Conservation (phyloP, 768 basidiomycete species). For the Hydnum rufescens region DNA sequence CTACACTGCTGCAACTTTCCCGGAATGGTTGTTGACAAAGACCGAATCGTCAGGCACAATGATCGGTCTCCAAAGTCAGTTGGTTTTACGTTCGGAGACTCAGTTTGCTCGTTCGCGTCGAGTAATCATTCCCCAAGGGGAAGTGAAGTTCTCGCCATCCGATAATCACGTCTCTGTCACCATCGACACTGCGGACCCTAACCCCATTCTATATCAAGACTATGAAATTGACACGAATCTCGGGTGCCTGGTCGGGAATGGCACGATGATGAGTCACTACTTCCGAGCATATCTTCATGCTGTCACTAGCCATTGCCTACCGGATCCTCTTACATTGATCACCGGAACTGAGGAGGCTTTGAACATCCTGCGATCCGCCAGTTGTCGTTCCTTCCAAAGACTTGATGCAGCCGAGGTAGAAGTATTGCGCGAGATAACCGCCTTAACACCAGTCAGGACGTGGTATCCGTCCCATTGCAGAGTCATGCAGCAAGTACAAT, state of each 20-base stretch:
- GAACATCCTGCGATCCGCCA: slow-evolving; percentile 21
- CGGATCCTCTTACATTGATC: slow-evolving; percentile 26
- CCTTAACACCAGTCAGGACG: not conserved
- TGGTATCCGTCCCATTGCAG: not conserved
- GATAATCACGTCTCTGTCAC: slow-evolving; percentile 13
- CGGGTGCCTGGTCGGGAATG: slow-evolving; percentile 16
- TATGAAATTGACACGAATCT: slow-evolving; percentile 18
- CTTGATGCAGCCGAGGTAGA: not conserved
- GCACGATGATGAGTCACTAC: slow-evolving; percentile 17
- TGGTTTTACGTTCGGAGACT: not conserved
- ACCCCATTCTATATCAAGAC: slow-evolving; percentile 15
- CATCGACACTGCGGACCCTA: slow-evolving; percentile 8
- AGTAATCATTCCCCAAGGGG: slow-evolving; percentile 21
- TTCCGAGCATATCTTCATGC: slow-evolving; percentile 28
- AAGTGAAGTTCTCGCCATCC: slow-evolving; percentile 8
- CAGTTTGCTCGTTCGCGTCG: not conserved
- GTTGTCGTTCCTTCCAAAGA: slow-evolving; percentile 23
- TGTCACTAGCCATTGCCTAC: slow-evolving; percentile 23
- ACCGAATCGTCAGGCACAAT: not conserved
- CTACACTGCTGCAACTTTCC: not conserved
- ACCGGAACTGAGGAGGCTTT: slow-evolving; percentile 29
- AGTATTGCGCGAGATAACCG: not conserved
- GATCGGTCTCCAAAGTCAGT: not conserved
- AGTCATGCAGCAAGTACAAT: not conserved
- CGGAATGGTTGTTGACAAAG: not conserved